Conservation (phyloP, 129 eudicot species). For the Centella asiatica region DNA sequence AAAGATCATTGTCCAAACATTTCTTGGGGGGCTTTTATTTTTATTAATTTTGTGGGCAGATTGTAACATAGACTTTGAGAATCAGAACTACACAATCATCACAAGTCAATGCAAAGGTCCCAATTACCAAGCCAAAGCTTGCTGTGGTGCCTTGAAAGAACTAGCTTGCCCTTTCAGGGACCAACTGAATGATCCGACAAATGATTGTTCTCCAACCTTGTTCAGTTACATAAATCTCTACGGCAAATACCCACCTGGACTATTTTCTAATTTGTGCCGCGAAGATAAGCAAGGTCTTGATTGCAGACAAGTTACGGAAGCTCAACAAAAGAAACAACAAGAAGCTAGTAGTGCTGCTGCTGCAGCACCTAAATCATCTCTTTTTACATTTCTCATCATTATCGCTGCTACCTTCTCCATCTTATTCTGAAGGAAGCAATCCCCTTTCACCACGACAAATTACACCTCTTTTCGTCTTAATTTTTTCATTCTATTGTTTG, state of each 20-base stretch:
- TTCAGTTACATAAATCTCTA: slow-evolving; percentile 63
- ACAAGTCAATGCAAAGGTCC: slow-evolving; percentile 92
- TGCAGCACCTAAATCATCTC: not conserved
- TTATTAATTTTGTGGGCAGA: slow-evolving; percentile 23
- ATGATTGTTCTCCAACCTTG: slow-evolving; percentile 53
- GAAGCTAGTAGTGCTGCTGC: not conserved
- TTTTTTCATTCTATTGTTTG: not conserved
- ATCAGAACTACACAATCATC: slow-evolving; percentile 64
- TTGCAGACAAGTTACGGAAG: slow-evolving; percentile 16
- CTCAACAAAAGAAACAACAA: not conserved
- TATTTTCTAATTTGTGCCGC: slow-evolving; percentile 54
- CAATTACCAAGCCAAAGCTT: slow-evolving; percentile 31
- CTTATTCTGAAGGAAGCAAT: not conserved
- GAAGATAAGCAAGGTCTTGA: slow-evolving; percentile 58
- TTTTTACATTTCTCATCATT: not conserved
- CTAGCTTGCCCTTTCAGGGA: slow-evolving; percentile 51
- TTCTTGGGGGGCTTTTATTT: too few relatives aligned
- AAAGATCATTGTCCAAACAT: too few relatives aligned
- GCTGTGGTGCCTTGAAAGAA: slow-evolving; percentile 61
- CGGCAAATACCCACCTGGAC: slow-evolving; percentile 73
- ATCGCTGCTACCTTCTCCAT: not conserved
- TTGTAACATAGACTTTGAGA: slow-evolving; percentile 60
- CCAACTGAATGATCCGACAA: slow-evolving; percentile 44
- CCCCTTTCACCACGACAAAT: not conserved
- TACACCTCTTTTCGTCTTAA: not conserved